phyloP scores from a whole-genome alignment of 2,329 filamentous ascomycete genomes.

The Trichoderma sp. region DNA sequence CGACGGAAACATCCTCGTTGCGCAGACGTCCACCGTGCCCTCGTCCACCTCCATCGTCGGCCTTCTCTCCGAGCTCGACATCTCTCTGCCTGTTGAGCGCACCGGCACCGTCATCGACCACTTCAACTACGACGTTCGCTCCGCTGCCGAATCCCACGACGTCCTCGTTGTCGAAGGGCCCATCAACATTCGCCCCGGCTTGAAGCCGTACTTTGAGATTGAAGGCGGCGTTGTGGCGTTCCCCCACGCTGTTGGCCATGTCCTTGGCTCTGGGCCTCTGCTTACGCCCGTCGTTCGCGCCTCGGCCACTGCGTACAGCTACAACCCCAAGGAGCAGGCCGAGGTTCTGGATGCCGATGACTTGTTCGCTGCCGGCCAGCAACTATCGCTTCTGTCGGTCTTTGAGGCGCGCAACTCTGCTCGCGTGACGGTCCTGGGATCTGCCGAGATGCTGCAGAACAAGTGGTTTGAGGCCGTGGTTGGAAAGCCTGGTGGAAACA shows the following conservation, averaged over 20 bases:
- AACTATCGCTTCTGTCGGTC: constrained; percentile 81
- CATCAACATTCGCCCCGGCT: constrained; percentile 62
- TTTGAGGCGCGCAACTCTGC: constrained; percentile 94
- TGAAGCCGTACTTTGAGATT: constrained; percentile 73
- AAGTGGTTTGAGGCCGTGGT: constrained; percentile 85
- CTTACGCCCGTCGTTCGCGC: constrained; percentile 81
- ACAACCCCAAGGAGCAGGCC: constrained; percentile 86
- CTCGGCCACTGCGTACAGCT: constrained; percentile 83
- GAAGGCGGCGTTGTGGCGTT: constrained; percentile 69
- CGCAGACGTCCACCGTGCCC: constrained; percentile 71
- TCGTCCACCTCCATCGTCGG: constrained; percentile 74
- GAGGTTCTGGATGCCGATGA: constrained; percentile 69
- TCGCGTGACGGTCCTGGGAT: constrained; percentile 81
- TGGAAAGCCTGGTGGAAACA: constrained; percentile 56
- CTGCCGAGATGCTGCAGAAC: constrained; percentile 83
- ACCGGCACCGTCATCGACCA: constrained; percentile 88
- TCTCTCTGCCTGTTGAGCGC: constrained; percentile 82
- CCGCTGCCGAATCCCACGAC: constrained; percentile 81
- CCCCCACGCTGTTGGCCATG: constrained; percentile 77
- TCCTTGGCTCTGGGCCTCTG: constrained; percentile 74
- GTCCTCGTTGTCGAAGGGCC: constrained; percentile 78
- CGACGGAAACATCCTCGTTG: constrained; percentile 86
- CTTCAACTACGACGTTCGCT: constrained; percentile 84
- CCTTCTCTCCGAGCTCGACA: constrained; percentile 84
- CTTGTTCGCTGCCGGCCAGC: constrained; percentile 78